These are phyloP conservation scores for Megacollybia marginata DNA, from an alignment of 768 basidiomycete species.

Conservation along the genomic window DNA sequence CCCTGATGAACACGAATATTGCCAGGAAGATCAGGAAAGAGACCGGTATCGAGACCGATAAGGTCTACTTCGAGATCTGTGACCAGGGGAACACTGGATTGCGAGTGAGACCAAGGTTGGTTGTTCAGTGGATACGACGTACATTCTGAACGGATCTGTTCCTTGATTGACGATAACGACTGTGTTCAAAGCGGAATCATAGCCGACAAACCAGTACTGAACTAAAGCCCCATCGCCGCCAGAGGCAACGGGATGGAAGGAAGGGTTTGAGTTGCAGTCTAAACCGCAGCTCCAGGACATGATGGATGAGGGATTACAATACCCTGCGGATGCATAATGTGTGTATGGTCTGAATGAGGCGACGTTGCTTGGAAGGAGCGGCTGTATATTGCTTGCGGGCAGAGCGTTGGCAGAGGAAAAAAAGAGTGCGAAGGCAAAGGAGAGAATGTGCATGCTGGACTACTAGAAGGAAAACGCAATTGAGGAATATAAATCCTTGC, in stretches of 20 bases:
- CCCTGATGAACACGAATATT: constrained; percentile 35
- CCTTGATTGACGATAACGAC: constrained; percentile 15
- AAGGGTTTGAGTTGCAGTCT: constrained; percentile 42
- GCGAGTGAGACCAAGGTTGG: not conserved
- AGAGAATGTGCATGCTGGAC: too few species aligned
- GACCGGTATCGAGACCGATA: constrained; percentile 19
- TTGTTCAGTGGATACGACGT: not conserved
- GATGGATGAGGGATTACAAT: constrained; percentile 25
- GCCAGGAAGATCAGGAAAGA: constrained; percentile 38
- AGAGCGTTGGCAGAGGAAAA: too few species aligned
- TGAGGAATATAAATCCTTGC: too few species aligned
- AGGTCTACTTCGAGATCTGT: constrained; percentile 31
- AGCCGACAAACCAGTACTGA: constrained; percentile 33
- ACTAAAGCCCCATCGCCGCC: constrained; percentile 37
- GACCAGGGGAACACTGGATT: constrained; percentile 18
- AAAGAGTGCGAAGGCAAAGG: too few species aligned
- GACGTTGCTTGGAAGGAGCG: too few species aligned
- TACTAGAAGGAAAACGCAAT: too few species aligned
- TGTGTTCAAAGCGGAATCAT: constrained; percentile 10
- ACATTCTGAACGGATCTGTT: constrained; percentile 19
- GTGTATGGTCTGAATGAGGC: constrained; percentile 25
- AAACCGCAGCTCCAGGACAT: constrained; percentile 32
- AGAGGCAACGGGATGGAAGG: constrained; percentile 37
- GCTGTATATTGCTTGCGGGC: too few species aligned
- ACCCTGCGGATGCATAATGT: constrained; percentile 29